These are phyloP conservation scores for Dipodascopsis tothii DNA, from an alignment of 805 yeast species.

Conservation along the genomic window DNA sequence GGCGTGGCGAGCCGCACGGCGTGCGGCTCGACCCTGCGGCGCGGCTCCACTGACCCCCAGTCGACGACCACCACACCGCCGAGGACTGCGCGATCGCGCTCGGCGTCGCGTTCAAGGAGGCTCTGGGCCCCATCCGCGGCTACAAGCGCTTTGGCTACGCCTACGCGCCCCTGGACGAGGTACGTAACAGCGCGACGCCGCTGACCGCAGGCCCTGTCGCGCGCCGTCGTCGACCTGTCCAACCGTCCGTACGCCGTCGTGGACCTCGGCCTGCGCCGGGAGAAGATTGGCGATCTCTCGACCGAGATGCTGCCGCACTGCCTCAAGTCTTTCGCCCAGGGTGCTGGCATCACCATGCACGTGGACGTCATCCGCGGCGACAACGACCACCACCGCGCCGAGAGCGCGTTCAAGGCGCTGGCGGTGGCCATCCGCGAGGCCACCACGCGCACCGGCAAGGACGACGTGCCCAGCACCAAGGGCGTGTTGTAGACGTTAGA, in stretches of 20 bases:
- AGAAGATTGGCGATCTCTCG: constrained; percentile 83
- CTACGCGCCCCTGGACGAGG: constrained; percentile 89
- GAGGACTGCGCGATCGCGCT: constrained; percentile 93
- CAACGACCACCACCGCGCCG: constrained; percentile 95
- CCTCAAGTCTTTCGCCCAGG: constrained; percentile 85
- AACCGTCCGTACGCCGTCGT: constrained; percentile 88
- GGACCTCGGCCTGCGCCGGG: constrained; percentile 84
- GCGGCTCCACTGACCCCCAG: constrained; percentile 2
- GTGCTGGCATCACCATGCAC: constrained; percentile 83
- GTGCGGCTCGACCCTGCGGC: neutral
- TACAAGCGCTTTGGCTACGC: constrained; percentile 89
- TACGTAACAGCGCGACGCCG: neutral
- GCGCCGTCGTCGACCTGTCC: constrained; percentile 94
- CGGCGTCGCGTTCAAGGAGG: constrained; percentile 82
- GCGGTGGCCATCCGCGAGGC: constrained; percentile 91
- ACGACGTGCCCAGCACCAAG: constrained; percentile 93
- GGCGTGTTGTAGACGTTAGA: constrained; percentile 54
- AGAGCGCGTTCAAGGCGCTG: constrained; percentile 90
- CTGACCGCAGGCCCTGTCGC: constrained; percentile 53
- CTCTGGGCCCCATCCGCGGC: constrained; percentile 82
- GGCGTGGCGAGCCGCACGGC: too few species aligned
- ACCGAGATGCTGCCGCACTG: constrained; percentile 99
- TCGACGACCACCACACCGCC: constrained; percentile 94
- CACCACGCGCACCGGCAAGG: constrained; percentile 67
- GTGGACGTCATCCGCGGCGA: constrained; percentile 90